Base-by-base conservation (phyloP, 2,329 filamentous ascomycete genomes). In the Boeremia exigua region DNA sequence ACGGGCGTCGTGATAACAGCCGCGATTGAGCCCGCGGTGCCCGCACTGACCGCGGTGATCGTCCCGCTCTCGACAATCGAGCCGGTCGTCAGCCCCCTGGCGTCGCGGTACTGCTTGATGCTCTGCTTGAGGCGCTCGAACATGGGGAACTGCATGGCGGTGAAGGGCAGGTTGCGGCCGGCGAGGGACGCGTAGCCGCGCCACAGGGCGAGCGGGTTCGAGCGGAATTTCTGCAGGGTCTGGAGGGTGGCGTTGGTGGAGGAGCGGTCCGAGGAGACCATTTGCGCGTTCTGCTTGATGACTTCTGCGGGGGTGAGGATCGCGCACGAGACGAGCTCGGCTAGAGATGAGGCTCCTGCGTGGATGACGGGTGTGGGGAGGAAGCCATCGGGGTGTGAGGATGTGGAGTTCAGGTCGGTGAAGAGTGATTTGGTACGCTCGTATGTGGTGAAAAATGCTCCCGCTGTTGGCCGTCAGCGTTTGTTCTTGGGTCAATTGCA, bases 271-370 rank as follows among this genome's bases (percentile, higher is more conserved):
- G 62, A 53, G 39, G 81, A 54, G 0, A 95, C 80, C 84, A 96
- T 92, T 75, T 96, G 92, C 0, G 93, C 92, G 75, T 96, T 96
- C 72, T 96, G 92, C 78, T 97, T 96, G 60, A 96, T 85, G 7
- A 96, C 91, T 73, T 96, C 92, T 12, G 92, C 91, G 0, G 92
- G 93, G 0, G 92, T 94, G 32, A 96, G 84, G 58, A 96, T 90
- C 17, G 92, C 82, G 71, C 93, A 96, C 5, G 91, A 93, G 3
- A 92, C 90, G 63, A 92, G 84, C 76, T 97, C 93, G 1, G 89
- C 93, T 14, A 86, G 77, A 2, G 87, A 88, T 1, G 91, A 96
- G 11, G 92, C 88, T 3, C 84, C 76, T 6, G 89, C 84, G 71
- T 96, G 89, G 51, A 92, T 83, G 9, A 92, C 62, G 0, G 91